Evolutionary conservation across 768 basidiomycete genomes (phyloP).

Genomic region (Phallus indusiatus): DNA sequence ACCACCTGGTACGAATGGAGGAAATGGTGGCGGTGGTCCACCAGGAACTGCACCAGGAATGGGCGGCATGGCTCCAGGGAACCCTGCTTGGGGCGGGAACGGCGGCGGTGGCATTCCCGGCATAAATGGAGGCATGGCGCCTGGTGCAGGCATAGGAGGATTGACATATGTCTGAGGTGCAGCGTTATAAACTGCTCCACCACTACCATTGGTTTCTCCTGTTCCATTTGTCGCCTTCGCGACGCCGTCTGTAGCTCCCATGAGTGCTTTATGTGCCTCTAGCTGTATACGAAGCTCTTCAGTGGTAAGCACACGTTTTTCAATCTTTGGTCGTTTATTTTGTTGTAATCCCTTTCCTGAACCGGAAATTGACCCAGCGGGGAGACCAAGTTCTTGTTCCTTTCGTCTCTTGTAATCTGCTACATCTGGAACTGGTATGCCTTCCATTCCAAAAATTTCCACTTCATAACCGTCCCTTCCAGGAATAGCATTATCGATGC

Average conservation of each 20-base stretch:
- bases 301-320: constrained; percentile 69
- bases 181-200: constrained; percentile 62
- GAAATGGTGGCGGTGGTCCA: constrained; percentile 15
- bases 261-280: constrained; percentile 82
- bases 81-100: constrained; percentile 33
- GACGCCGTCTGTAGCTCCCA: constrained; percentile 48
- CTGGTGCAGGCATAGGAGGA: constrained; percentile 24
- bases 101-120: constrained; percentile 28
- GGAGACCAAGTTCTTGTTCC: constrained; percentile 85
- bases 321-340: constrained; percentile 71
- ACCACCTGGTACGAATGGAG: constrained; percentile 17
- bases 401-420: constrained; percentile 95
- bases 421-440: constrained; percentile 87
- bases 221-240: constrained; percentile 25
- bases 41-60: background rate
- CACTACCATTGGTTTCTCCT: constrained; percentile 30
- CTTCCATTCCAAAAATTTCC: constrained; percentile 99
- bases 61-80: constrained; percentile 11
- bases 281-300: constrained; percentile 80
- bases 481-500: constrained; percentile 93
- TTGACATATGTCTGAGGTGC: constrained; percentile 61
- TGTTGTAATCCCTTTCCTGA: constrained; percentile 43
- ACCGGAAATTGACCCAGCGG: constrained; percentile 64
- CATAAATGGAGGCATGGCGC: constrained; percentile 17
- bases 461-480: constrained; percentile 97